Evolutionary conservation across 768 basidiomycete genomes (phyloP), one percentile per base, ranked within the genome.

Genomic region (Chalciporus sphaerocephalus): DNA sequence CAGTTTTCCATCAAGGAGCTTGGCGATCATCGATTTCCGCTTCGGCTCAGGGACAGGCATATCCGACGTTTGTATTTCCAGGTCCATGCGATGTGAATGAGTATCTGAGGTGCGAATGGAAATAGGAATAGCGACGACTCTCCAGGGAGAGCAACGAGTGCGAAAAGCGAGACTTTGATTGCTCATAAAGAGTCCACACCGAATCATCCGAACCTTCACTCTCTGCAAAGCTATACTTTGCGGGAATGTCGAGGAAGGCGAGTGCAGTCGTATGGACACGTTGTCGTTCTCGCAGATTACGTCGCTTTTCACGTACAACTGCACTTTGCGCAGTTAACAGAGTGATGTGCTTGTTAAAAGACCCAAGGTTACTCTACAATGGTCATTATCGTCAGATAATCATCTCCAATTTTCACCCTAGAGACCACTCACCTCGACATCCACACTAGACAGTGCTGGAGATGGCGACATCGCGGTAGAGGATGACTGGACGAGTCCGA

Each of bases 141-240:
- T n/a, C 24, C 8, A 32, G n/a, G 15, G 30, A 32, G 30, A n/a
- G 13, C 30, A 6, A 32, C 2, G 58, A 59, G 33, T 47, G 39
- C 30, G 58, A 59, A 24, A 59, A 59, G 6, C 58, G 55, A 22
- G 58, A 59, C 6, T 47, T 49, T 25, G 58, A 58, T 18, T 57
- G 52, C 20, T 54, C 54, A 15, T 32, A 32, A 6, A 15, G 15
- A n/a, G 15, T n/a, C 15, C 6, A 32, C 12, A 38, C 47, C 1
- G 51, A 60, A 4, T 36, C 46, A 11, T 22, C 3, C 2, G 50
- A 42, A 5, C 6, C 3, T 1, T 32, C 44, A 4, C 22, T 38
- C 13, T 27, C 44, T 23, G 12, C 20, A 17, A 38, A 39, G 34
- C 20, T 22, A 18, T 9, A 35, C 8, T 30, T 32, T 11, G 2